Evolutionary conservation across 306 rosid species (phyloP).

Genomic region (Dalbergia cochinchinensis): DNA sequence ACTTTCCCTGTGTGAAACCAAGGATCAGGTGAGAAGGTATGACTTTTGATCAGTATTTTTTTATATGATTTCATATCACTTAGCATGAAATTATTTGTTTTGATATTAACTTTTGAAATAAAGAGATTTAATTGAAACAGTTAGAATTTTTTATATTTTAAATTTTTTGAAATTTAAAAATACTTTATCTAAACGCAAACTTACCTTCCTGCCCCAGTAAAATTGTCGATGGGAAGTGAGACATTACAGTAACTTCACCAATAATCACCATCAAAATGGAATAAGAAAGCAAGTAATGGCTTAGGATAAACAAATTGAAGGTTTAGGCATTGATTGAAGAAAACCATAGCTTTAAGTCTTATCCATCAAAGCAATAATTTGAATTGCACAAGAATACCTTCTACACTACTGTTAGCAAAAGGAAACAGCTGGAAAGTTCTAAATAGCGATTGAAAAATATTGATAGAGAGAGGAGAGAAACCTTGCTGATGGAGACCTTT

Average conservation of each 20-base stretch:
- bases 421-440: conserved; percentile 1
- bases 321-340: not conserved
- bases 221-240: too few relatives aligned
- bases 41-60: not conserved
- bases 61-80: too few relatives aligned
- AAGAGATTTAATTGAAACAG: too few relatives aligned
- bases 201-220: not conserved
- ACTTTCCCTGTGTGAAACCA: not conserved
- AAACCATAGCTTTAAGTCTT: conserved; percentile 7
- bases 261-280: too few relatives aligned
- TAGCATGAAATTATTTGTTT: too few relatives aligned
- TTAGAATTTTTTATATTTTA: too few relatives aligned
- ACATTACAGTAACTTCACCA: too few relatives aligned
- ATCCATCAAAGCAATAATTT: not conserved
- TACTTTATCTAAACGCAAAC: too few relatives aligned
- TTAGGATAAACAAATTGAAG: not conserved
- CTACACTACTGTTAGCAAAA: not conserved
- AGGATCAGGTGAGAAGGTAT: not conserved
- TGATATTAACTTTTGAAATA: too few relatives aligned
- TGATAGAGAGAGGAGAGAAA: not conserved
- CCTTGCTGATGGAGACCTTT: not conserved
- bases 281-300: too few relatives aligned
- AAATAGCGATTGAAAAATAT: not conserved
- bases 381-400: not conserved
- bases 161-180: too few relatives aligned